phyloP scores from a whole-genome alignment of 148 eudicot species.

The Camellia lanceoleosa region DNA sequence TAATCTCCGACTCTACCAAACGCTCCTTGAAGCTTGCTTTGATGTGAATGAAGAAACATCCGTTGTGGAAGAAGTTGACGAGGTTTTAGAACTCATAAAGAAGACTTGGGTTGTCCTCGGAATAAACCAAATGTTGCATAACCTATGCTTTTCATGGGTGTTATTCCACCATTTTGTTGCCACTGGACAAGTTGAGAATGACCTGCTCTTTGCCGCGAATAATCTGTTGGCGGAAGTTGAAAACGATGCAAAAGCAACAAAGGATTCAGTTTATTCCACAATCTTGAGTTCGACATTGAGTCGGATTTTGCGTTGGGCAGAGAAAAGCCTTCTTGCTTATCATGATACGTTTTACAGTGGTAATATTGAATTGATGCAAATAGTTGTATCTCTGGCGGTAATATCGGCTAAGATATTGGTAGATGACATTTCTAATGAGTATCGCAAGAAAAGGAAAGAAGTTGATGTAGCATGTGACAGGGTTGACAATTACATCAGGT shows the following conservation, averaged over 20 bases:
- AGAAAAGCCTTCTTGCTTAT: slow-evolving; percentile 64
- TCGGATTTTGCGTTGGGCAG: slow-evolving; percentile 74
- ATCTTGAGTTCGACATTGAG: slow-evolving; percentile 50
- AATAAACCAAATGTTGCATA: slow-evolving; percentile 68
- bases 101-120: slow-evolving; percentile 91
- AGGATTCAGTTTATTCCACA: slow-evolving; percentile 51
- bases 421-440: slow-evolving; percentile 53
- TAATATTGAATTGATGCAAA: slow-evolving; percentile 64
- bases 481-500: slow-evolving; percentile 84
- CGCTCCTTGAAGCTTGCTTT: slow-evolving; percentile 81
- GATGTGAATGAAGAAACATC: slow-evolving; percentile 69
- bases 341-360: slow-evolving; percentile 64
- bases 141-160: slow-evolving; percentile 83
- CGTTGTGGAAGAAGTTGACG: slow-evolving; percentile 83
- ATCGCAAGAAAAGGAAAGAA: slow-evolving; percentile 56
- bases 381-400: slow-evolving; percentile 58
- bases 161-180: slow-evolving; percentile 61
- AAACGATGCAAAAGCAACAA: slow-evolving; percentile 54
- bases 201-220: slow-evolving; percentile 76
- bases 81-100: slow-evolving; percentile 75
- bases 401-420: slow-evolving; percentile 62
- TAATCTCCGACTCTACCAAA: slow-evolving; percentile 70
- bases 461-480: slow-evolving; percentile 51
- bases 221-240: slow-evolving; percentile 64
- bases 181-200: slow-evolving; percentile 66